These are phyloP conservation scores for Byssothecium circinans DNA, from an alignment of 2,329 filamentous ascomycete species.

Conservation along the genomic window DNA sequence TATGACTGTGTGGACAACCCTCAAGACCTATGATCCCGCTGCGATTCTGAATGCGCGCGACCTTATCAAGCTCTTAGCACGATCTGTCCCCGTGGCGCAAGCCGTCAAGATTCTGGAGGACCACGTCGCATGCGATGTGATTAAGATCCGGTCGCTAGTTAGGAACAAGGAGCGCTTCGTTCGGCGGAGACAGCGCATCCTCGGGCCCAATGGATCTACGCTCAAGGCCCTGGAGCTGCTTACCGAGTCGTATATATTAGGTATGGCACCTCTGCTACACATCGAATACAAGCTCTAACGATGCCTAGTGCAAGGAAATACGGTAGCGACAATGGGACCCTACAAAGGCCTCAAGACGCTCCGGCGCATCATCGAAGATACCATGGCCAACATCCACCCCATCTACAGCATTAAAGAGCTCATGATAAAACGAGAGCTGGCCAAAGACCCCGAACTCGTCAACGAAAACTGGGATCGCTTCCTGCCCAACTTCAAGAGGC, in stretches of 20 bases:
- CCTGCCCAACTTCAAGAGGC: constrained; percentile 95
- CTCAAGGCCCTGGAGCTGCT: constrained; percentile 76
- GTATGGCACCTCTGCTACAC: neutral
- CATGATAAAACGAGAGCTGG: constrained; percentile 91
- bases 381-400: constrained; percentile 91
- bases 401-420: constrained; percentile 94
- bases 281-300: neutral
- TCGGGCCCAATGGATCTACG: constrained; percentile 74
- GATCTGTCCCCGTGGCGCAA: constrained; percentile 83
- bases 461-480: constrained; percentile 95
- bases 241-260: constrained; percentile 80
- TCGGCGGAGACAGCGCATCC: constrained; percentile 87
- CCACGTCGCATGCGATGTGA: constrained; percentile 87
- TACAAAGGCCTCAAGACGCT: constrained; percentile 95
- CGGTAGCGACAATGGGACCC: constrained; percentile 85
- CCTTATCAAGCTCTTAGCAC: constrained; percentile 86
- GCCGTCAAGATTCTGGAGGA: constrained; percentile 94
- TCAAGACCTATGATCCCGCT: constrained; percentile 81
- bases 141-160: constrained; percentile 90
- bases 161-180: constrained; percentile 94
- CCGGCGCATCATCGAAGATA: constrained; percentile 81
- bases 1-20: constrained; percentile 95
- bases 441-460: constrained; percentile 82
- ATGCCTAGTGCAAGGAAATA: constrained; percentile 80
- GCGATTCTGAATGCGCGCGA: constrained; percentile 64